Conservation (phyloP, 2,329 filamentous ascomycete species). For the Stagonosporopsis cucurbitacearum region DNA sequence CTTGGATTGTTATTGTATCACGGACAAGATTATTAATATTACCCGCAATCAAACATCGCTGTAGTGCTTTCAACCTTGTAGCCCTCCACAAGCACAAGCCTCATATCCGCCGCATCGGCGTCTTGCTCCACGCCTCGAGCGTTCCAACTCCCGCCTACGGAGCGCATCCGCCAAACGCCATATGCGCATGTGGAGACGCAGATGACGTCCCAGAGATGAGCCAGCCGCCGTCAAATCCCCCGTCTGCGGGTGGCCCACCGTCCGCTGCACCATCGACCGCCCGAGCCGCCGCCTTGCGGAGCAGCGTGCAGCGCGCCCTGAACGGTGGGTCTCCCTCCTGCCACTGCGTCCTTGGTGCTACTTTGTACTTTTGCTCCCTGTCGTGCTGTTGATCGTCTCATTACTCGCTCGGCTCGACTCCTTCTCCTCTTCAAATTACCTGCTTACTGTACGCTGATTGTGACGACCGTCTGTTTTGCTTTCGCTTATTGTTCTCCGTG, state of each 20-base stretch:
- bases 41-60: too few species aligned
- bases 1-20: too few species aligned
- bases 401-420: slow-evolving; percentile 4
- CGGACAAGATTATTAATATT: background rate
- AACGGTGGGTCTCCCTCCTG: slow-evolving; percentile 43
- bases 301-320: slow-evolving; percentile 50
- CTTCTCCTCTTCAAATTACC: slow-evolving; percentile 14
- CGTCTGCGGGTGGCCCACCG: slow-evolving; percentile 40
- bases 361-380: slow-evolving; percentile 6
- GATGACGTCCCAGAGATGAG: slow-evolving; percentile 20
- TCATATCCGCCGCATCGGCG: background rate
- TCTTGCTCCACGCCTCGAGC: background rate
- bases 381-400: slow-evolving; percentile 7
- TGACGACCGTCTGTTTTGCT: too few species aligned
- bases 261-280: slow-evolving; percentile 39
- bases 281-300: slow-evolving; percentile 42
- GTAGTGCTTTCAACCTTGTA: too few species aligned
- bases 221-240: slow-evolving; percentile 40
- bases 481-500: slow-evolving; percentile 24
- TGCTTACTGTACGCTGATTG: too few species aligned
- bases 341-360: slow-evolving; percentile 12
- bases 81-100: background rate
- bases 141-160: slow-evolving; percentile 1
- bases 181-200: slow-evolving; percentile 8
- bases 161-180: slow-evolving; percentile 4